Conservation (phyloP, 257 asterid species). For the Solanum commersonii region DNA sequence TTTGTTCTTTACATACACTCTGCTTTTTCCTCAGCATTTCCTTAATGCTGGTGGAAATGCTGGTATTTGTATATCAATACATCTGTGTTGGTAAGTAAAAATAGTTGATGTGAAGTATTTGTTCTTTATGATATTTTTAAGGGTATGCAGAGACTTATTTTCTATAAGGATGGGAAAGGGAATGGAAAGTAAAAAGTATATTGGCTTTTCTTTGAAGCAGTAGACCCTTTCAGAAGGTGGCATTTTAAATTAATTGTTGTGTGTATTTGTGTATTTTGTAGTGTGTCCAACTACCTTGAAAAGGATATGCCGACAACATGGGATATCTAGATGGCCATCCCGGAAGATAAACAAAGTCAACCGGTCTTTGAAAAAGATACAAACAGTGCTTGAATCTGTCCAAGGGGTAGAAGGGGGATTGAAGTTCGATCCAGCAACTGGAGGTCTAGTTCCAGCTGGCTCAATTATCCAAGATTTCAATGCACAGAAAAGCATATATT, state of each 20-base stretch:
- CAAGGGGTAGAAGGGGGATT: conserved; percentile 74
- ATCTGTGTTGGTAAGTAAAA: not conserved
- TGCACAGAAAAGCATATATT: conserved; percentile 3
- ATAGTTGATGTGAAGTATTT: not conserved
- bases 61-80: not conserved
- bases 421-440: conserved; percentile 48
- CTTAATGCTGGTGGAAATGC: not conserved
- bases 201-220: not conserved
- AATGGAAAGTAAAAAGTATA: not conserved
- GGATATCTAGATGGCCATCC: conserved; percentile 92
- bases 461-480: conserved; percentile 32
- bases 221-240: not conserved
- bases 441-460: conserved; percentile 40
- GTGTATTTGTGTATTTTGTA: conserved; percentile 11
- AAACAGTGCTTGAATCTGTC: conserved; percentile 71
- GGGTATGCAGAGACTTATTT: not conserved
- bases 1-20: not conserved
- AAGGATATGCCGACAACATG: conserved; percentile 85
- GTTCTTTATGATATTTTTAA: not conserved
- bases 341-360: conserved; percentile 84
- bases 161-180: not conserved
- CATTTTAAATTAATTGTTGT: not conserved
- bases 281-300: conserved; percentile 96
- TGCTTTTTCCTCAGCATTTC: not conserved
- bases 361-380: conserved; percentile 74